phyloP scores from a whole-genome alignment of 2,329 filamentous ascomycete genomes.

The Xylaria sp. region DNA sequence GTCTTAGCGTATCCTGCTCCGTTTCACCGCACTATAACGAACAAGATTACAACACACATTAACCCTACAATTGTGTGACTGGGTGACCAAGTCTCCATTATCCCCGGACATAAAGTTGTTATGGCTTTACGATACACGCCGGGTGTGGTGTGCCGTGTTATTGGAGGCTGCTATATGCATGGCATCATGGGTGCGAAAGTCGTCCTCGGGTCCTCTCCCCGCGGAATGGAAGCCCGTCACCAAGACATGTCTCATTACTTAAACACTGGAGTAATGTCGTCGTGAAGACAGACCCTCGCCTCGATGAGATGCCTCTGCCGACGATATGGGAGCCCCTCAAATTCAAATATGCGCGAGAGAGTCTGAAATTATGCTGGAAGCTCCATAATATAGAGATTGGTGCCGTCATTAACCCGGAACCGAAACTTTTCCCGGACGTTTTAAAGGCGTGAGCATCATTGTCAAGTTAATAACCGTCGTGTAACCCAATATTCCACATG shows the following conservation, averaged over 20 bases:
- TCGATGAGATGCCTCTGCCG: slow-evolving; percentile 31
- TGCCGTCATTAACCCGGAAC: slow-evolving; percentile 40
- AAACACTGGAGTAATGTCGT: neutral
- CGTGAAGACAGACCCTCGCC: slow-evolving; percentile 31
- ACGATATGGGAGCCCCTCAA: slow-evolving; percentile 34
- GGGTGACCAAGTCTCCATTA: slow-evolving; percentile 39
- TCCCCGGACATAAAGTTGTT: slow-evolving; percentile 35
- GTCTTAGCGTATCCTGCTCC: slow-evolving; percentile 26
- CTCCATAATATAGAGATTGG: slow-evolving; percentile 34
- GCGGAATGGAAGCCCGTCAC: slow-evolving; percentile 21
- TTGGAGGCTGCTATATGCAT: slow-evolving; percentile 38
- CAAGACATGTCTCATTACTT: slow-evolving; percentile 11
- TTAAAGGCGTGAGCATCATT: slow-evolving; percentile 25
- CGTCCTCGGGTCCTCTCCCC: neutral
- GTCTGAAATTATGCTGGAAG: slow-evolving; percentile 31
- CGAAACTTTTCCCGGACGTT: slow-evolving; percentile 37
- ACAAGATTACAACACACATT: neutral
- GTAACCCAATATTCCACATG: neutral
- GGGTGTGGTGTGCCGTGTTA: slow-evolving; percentile 30
- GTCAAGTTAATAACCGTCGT: too few species aligned
- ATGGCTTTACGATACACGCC: slow-evolving; percentile 31
- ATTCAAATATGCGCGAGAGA: slow-evolving; percentile 28
- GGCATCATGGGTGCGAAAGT: slow-evolving; percentile 40
- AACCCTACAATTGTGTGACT: neutral
- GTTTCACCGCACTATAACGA: neutral